Evolutionary conservation across 2,329 filamentous ascomycete genomes (phyloP).

Genomic region (Aspergillus sp.): DNA sequence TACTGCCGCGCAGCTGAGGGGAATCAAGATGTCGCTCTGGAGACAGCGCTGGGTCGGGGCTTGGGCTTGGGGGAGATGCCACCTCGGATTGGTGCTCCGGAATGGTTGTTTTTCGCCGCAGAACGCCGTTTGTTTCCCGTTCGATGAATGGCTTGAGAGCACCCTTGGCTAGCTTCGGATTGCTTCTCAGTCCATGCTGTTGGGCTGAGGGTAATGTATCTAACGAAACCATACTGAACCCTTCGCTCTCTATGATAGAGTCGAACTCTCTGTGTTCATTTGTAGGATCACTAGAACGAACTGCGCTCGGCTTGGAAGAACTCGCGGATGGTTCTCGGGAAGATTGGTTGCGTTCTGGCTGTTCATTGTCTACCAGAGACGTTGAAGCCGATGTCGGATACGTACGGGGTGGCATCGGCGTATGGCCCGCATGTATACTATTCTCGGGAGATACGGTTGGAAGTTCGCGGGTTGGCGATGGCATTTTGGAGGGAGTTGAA

Average conservation of each 20-base stretch:
- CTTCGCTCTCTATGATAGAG: slow-evolving; percentile 58
- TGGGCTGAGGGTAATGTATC: slow-evolving; percentile 53
- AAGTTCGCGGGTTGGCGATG: slow-evolving; percentile 29
- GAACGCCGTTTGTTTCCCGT: slow-evolving; percentile 27
- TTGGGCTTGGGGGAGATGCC: slow-evolving; percentile 14
- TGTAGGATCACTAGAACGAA: slow-evolving; percentile 32
- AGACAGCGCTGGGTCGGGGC: not conserved
- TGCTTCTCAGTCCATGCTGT: slow-evolving; percentile 40
- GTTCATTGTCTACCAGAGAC: slow-evolving; percentile 39
- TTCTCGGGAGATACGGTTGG: slow-evolving; percentile 32
- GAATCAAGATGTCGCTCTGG: not conserved
- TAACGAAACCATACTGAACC: slow-evolving; percentile 58
- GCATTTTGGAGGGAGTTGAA: slow-evolving; percentile 36
- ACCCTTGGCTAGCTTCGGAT: slow-evolving; percentile 26
- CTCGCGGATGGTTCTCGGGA: not conserved
- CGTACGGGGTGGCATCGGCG: slow-evolving; percentile 31
- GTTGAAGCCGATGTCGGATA: slow-evolving; percentile 44
- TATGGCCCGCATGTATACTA: slow-evolving; percentile 23
- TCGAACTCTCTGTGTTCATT: slow-evolving; percentile 51
- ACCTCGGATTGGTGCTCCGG: slow-evolving; percentile 20
- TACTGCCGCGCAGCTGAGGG: not conserved
- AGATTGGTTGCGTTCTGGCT: slow-evolving; percentile 18
- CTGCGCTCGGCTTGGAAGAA: slow-evolving; percentile 3
- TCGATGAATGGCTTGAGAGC: slow-evolving; percentile 28
- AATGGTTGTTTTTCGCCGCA: slow-evolving; percentile 27